Conservation (phyloP, 2,329 filamentous ascomycete species). For the Cercospora beticola region DNA sequence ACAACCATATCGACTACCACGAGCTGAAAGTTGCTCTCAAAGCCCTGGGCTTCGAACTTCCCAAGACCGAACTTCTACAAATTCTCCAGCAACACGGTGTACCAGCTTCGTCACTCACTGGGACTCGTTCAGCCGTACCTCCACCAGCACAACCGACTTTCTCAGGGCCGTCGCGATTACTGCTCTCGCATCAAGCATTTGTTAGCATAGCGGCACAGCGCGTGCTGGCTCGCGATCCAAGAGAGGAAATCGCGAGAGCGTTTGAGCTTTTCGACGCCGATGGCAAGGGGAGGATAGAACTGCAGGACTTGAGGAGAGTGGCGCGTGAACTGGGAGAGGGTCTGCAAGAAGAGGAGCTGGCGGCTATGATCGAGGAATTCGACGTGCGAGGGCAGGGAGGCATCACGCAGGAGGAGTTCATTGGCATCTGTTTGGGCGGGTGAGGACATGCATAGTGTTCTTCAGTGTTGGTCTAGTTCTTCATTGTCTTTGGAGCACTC, state of each 20-base stretch:
- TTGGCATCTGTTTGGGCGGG: constrained; percentile 61
- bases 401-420: constrained; percentile 63
- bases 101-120: constrained; percentile 42
- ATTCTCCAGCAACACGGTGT: constrained; percentile 80
- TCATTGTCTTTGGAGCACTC: background rate
- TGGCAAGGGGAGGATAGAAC: constrained; percentile 83
- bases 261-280: constrained; percentile 93
- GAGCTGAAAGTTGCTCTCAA: constrained; percentile 96
- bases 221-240: constrained; percentile 78
- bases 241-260: constrained; percentile 86
- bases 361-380: constrained; percentile 97
- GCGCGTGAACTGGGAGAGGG: constrained; percentile 90
- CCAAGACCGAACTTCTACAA: constrained; percentile 78
- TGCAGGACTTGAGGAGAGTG: constrained; percentile 83
- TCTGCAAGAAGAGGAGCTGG: constrained; percentile 86
- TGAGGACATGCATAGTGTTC: constrained; percentile 6
- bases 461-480: background rate
- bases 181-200: constrained; percentile 71
- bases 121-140: constrained; percentile 40
- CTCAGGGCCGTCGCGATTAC: constrained; percentile 58
- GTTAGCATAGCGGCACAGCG: constrained; percentile 73
- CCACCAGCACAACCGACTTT: constrained; percentile 34
- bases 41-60: constrained; percentile 88
- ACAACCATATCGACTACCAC: constrained; percentile 92
- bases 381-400: constrained; percentile 90